Percentiles rank a stretch among this genome's conserved stretches.
These are phyloP conservation scores for Tetragonia tetragonoides DNA, from an alignment of 148 eudicot genomes.

Conservation along the genomic window DNA sequence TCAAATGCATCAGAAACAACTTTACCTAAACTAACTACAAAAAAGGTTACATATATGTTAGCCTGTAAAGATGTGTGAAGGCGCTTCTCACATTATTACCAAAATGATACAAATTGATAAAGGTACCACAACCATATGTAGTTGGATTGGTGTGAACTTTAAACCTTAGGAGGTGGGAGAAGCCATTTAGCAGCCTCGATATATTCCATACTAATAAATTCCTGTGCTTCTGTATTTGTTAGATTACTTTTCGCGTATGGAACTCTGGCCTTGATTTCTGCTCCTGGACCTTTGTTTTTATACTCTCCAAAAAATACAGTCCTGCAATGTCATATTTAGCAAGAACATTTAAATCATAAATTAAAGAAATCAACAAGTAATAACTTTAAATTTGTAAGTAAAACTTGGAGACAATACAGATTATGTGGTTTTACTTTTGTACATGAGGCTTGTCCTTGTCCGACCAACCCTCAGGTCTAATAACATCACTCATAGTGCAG, in stretches of 20 bases:
- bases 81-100: too few relatives aligned
- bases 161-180: conserved; percentile 44
- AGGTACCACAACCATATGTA: too few relatives aligned
- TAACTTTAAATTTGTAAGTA: too few relatives aligned
- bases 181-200: conserved; percentile 53
- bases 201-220: conserved; percentile 36
- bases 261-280: conserved; percentile 19
- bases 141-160: too few relatives aligned
- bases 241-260: conserved; percentile 32
- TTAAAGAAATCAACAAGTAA: too few relatives aligned
- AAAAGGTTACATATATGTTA: too few relatives aligned
- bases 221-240: conserved; percentile 33
- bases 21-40: too few relatives aligned
- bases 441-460: conserved; percentile 12
- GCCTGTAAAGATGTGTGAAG: too few relatives aligned
- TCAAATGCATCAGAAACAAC: too few relatives aligned
- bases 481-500: conserved; percentile 23
- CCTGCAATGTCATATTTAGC: conserved; percentile 33
- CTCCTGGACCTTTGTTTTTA: conserved; percentile 43
- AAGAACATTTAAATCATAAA: conserved; percentile 25
- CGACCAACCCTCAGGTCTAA: conserved; percentile 40
- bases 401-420: too few relatives aligned
- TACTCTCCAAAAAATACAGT: conserved; percentile 50
- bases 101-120: too few relatives aligned
- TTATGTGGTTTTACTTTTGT: conserved; percentile 22